Conservation (phyloP, 31 red algal species). For the Asparagopsis taxiformis region DNA sequence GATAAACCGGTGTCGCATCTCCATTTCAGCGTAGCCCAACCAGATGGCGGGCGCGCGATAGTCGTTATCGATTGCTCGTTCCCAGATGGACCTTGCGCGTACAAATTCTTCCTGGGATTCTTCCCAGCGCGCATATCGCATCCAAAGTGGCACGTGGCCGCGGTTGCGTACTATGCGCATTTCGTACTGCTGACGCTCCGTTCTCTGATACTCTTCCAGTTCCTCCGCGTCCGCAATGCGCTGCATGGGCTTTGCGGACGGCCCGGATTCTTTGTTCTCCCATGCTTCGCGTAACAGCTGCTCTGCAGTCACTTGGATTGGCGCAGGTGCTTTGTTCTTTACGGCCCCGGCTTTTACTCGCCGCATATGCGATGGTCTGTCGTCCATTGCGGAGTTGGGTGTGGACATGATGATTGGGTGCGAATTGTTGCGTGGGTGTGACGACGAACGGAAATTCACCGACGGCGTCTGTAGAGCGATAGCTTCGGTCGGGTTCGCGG, state of each 20-base stretch:
- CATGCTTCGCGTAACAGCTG: slow-evolving; percentile 93
- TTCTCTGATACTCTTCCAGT: slow-evolving; percentile 62
- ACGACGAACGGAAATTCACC: too few species aligned
- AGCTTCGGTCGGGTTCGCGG: too few species aligned
- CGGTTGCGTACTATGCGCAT: slow-evolving; percentile 74
- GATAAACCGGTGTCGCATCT: slow-evolving; percentile 79
- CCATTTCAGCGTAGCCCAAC: slow-evolving; percentile 94
- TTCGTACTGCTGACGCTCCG: slow-evolving; percentile 82
- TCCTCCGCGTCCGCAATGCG: slow-evolving; percentile 68
- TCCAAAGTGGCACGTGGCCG: slow-evolving; percentile 60
- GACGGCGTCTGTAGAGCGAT: too few species aligned
- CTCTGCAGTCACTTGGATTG: slow-evolving; percentile 92
- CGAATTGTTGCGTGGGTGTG: neutral
- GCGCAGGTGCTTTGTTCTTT: slow-evolving; percentile 88
- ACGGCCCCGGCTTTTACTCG: slow-evolving; percentile 28
- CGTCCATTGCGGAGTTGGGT: too few species aligned
- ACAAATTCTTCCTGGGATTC: slow-evolving; percentile 74
- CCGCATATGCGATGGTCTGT: slow-evolving; percentile 25
- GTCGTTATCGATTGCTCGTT: slow-evolving; percentile 85
- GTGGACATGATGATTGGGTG: neutral
- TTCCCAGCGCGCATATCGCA: slow-evolving; percentile 90
- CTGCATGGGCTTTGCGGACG: slow-evolving; percentile 51
- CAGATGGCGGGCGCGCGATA: slow-evolving; percentile 70
- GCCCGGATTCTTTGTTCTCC: slow-evolving; percentile 65
- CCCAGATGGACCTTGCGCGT: slow-evolving; percentile 78